Conservation (phyloP, 768 basidiomycete genomes). For the Rubroboletus pulcherrimus region DNA sequence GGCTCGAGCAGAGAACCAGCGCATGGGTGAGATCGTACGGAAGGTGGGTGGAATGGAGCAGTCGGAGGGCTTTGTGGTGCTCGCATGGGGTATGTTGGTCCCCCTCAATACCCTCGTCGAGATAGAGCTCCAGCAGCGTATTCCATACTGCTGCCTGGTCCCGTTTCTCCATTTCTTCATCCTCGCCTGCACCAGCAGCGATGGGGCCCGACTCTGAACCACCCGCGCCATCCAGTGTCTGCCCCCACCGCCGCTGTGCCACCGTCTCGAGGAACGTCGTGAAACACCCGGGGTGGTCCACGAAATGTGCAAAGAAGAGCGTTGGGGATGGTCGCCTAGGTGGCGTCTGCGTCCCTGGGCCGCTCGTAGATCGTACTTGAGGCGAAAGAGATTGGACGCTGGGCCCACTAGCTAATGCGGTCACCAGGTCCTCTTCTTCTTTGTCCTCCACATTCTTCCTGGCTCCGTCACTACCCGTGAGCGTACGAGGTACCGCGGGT, state of each 20-base stretch:
- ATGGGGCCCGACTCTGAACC: constrained; percentile 9
- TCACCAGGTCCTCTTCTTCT: constrained; percentile 18
- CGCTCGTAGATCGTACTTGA: constrained; percentile 5
- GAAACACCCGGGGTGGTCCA: constrained; percentile 83
- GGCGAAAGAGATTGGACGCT: constrained; percentile 9
- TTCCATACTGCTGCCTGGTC: constrained; percentile 93
- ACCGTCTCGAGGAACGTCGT: constrained; percentile 87
- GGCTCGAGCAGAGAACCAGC: constrained; percentile 88
- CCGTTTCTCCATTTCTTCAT: constrained; percentile 49
- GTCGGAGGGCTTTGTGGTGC: constrained; percentile 61
- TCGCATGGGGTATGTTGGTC: constrained; percentile 8
- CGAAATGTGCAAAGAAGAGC: constrained; percentile 90
- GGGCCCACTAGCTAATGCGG: constrained; percentile 28
- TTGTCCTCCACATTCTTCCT: constrained; percentile 19
- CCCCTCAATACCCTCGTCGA: constrained; percentile 42
- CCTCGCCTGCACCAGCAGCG: constrained; percentile 25
- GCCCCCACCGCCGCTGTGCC: constrained; percentile 74
- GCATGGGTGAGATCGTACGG: constrained; percentile 92
- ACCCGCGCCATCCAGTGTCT: constrained; percentile 47
- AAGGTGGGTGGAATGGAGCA: constrained; percentile 57
- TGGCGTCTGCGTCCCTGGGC: constrained; percentile 26
- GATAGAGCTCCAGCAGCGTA: constrained; percentile 89
- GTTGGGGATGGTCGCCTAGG: constrained; percentile 71
- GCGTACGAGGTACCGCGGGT: constrained; percentile 39
- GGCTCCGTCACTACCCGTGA: constrained; percentile 31